A percentile compares a stretch with the other conserved stretches of the same genome.
Evolutionary conservation across 306 rosid species (phyloP).

Genomic region (Senna tora): DNA sequence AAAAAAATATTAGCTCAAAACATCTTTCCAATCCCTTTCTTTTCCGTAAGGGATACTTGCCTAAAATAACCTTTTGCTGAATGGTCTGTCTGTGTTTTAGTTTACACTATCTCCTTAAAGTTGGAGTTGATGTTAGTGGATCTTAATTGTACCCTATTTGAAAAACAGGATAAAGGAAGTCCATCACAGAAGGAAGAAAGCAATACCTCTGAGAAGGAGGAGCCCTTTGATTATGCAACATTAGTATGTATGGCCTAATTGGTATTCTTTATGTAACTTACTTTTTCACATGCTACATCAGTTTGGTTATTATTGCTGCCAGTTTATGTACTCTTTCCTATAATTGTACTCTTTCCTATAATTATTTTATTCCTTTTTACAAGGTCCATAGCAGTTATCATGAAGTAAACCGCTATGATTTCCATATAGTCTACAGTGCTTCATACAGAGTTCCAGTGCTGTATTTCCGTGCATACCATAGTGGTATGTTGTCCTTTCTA

Average conservation of each 20-base stretch:
- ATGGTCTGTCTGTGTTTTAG: conserved; percentile 35
- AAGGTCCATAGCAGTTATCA: conserved; percentile 52
- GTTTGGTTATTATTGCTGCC: neutral
- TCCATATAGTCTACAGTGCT: conserved; percentile 72
- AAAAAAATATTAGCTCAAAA: neutral
- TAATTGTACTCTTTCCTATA: too few species aligned
- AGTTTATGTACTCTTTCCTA: conserved; percentile 22
- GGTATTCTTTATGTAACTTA: conserved; percentile 19
- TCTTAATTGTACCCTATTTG: conserved; percentile 40
- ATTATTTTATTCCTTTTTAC: conserved; percentile 24
- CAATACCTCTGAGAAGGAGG: conserved; percentile 43
- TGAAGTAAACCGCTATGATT: conserved; percentile 61
- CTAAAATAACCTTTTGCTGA: neutral
- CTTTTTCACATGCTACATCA: neutral
- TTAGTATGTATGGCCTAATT: conserved; percentile 59
- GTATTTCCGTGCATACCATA: conserved; percentile 64
- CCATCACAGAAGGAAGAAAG: conserved; percentile 38
- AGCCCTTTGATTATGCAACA: conserved; percentile 59
- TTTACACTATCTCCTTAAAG: conserved; percentile 11
- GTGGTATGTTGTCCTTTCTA: conserved; percentile 54
- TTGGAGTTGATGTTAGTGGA: conserved; percentile 18
- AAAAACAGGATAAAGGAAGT: conserved; percentile 35
- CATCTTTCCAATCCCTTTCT: neutral
- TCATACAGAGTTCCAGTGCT: conserved; percentile 80
- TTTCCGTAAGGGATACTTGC: neutral